These are phyloP conservation scores for Herpetospermum pedunculosum DNA, from an alignment of 306 rosid species.

Conservation along the genomic window DNA sequence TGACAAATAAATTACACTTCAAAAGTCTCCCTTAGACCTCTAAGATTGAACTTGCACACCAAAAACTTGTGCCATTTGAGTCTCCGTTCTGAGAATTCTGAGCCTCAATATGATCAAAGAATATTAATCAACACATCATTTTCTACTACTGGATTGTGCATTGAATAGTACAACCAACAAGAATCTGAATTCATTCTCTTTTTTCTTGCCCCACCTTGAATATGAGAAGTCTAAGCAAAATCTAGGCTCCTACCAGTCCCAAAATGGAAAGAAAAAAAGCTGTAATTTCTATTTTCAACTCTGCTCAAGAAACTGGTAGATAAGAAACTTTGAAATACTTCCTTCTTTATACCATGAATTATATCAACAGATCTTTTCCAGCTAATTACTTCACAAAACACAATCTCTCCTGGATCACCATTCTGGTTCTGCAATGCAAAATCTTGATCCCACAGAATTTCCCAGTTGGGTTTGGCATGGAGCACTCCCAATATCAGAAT, in stretches of 20 bases:
- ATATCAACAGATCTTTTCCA: neutral
- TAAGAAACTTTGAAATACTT: neutral
- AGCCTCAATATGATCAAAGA: neutral
- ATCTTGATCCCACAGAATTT: constrained; percentile 18
- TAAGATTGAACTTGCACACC: neutral
- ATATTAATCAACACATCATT: neutral
- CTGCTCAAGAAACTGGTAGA: neutral
- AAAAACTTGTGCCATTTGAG: neutral
- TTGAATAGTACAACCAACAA: neutral
- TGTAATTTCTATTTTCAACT: neutral
- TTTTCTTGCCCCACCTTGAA: neutral
- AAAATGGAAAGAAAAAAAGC: neutral
- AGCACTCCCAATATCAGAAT: neutral
- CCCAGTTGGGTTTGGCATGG: neutral
- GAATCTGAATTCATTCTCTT: constrained; percentile 2
- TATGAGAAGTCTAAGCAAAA: neutral
- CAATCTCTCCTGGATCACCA: constrained; percentile 5
- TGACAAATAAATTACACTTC: neutral
- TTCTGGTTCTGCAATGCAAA: constrained; percentile 18
- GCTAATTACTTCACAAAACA: neutral
- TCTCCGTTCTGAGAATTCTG: constrained; percentile 13
- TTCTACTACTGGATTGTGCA: neutral
- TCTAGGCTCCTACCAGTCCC: neutral
- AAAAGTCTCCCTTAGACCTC: neutral
- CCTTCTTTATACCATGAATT: neutral